A percentile compares a stretch with the other conserved stretches of the same genome.
Evolutionary conservation across 139 green algal species (phyloP).

Genomic region (Mesotaenium endlicherianum): DNA sequence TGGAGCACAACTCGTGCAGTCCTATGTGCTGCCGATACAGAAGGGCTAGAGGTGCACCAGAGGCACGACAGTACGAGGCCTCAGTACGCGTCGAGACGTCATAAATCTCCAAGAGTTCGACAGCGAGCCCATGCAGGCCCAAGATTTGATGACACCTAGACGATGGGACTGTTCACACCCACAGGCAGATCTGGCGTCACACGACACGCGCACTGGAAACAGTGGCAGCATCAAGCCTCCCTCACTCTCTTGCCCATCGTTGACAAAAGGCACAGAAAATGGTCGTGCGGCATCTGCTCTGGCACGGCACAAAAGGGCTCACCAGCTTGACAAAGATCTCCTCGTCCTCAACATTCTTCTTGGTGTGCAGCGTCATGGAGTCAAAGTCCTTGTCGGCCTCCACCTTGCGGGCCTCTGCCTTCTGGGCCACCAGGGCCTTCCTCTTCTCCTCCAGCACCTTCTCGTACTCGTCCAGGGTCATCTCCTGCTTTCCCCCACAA

Average conservation of each 20-base stretch:
- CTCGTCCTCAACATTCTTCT: background rate
- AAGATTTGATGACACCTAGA: no score
- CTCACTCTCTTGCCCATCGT: background rate
- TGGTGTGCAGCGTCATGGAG: constrained; percentile 7
- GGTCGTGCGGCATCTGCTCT: no score
- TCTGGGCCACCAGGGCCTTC: constrained; percentile 16
- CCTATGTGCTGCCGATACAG: no score
- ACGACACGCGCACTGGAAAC: background rate
- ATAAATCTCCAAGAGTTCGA: no score
- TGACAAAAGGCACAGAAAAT: background rate
- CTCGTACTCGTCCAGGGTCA: constrained; percentile 50
- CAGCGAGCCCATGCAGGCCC: no score
- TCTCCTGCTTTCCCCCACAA: constrained; percentile 20
- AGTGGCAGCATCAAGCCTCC: background rate
- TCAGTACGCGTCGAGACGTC: no score
- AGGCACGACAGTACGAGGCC: no score
- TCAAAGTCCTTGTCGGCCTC: constrained; percentile 19
- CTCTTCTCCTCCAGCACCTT: constrained; percentile 46
- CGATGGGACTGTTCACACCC: background rate
- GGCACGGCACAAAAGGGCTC: background rate
- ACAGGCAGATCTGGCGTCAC: background rate
- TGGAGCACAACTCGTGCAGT: no score
- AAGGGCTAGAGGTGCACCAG: background rate
- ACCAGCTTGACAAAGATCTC: constrained; percentile 17
- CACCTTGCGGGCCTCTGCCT: constrained; percentile 22